Conservation (phyloP, 1,139 yeast species). For the Sugiyamaella paludigena region DNA sequence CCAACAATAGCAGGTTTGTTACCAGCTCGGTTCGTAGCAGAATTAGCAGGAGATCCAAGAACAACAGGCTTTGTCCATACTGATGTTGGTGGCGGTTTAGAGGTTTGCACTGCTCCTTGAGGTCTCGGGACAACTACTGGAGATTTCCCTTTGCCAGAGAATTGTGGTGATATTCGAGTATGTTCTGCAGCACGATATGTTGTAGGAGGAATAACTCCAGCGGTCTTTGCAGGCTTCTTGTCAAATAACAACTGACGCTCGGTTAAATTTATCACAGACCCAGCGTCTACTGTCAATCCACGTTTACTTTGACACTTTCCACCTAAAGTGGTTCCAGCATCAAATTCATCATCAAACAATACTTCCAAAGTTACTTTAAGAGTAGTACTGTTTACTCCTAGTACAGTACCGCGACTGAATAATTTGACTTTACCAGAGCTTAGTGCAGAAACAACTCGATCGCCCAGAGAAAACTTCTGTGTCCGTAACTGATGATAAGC, state of each 20-base stretch:
- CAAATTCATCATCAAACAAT: constrained; percentile 76
- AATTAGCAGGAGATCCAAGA: background rate
- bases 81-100: constrained; percentile 1
- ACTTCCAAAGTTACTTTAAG: constrained; percentile 59
- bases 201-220: background rate
- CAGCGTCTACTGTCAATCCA: constrained; percentile 80
- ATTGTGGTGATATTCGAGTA: background rate
- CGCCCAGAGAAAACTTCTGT: constrained; percentile 83
- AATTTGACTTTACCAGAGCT: constrained; percentile 89
- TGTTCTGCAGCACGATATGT: too few species aligned
- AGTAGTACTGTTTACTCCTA: constrained; percentile 66
- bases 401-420: constrained; percentile 87
- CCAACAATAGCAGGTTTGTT: too few species aligned
- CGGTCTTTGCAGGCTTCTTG: constrained; percentile 16
- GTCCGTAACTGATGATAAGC: constrained; percentile 70
- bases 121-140: background rate
- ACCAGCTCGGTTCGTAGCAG: background rate
- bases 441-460: constrained; percentile 80
- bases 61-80: background rate
- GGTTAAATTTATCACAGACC: constrained; percentile 75
- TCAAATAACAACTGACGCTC: constrained; percentile 73
- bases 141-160: background rate
- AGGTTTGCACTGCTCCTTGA: background rate
- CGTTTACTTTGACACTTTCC: constrained; percentile 76
- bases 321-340: constrained; percentile 78